Conservation (phyloP, 75 land plant genomes). For the Pinus taeda region DNA sequence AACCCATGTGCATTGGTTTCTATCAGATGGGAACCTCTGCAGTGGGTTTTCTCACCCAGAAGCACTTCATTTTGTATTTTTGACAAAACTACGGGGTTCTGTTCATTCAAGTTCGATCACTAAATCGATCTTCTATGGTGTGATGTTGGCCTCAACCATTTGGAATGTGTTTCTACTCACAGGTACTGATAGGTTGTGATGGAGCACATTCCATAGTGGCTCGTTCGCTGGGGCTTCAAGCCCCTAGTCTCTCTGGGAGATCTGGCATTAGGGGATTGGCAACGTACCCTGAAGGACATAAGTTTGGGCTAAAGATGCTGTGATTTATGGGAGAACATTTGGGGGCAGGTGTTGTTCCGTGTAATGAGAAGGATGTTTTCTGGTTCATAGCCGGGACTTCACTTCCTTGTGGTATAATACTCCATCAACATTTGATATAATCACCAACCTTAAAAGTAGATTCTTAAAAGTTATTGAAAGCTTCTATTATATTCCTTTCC, state of each 20-base stretch:
- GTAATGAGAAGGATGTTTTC: too few species aligned
- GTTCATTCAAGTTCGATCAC: background rate
- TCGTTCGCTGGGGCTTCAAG: background rate
- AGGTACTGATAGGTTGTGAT: too few species aligned
- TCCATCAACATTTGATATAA: too few species aligned
- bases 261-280: slow-evolving; percentile 34
- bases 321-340: too few species aligned
- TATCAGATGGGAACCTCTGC: background rate
- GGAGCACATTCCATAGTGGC: too few species aligned
- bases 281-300: slow-evolving; percentile 32
- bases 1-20: background rate
- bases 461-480: too few species aligned
- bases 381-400: too few species aligned
- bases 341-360: too few species aligned
- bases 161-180: too few species aligned
- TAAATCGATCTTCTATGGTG: background rate
- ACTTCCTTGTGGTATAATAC: too few species aligned
- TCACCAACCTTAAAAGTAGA: too few species aligned
- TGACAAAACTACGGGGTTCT: background rate
- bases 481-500: background rate
- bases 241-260: slow-evolving; percentile 25
- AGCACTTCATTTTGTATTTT: background rate
- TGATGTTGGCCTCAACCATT: background rate
- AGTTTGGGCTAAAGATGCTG: slow-evolving; percentile 8
- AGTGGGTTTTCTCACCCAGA: background rate